Base-by-base conservation (phyloP, 768 basidiomycete genomes). In the Sarcodon aspratus region DNA sequence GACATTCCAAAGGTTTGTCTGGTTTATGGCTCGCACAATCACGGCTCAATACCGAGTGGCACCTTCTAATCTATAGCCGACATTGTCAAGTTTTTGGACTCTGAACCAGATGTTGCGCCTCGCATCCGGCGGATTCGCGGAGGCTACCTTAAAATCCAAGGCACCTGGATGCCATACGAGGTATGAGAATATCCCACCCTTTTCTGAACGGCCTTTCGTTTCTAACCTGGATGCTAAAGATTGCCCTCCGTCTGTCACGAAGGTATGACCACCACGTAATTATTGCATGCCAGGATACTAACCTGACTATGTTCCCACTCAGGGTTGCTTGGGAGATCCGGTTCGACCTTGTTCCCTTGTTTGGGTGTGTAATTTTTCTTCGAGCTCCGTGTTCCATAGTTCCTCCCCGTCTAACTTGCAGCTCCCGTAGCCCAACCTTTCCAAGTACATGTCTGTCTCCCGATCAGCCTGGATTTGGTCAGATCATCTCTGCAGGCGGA, bases 91-190 rank as follows among this genome's bases (percentile, higher is more conserved):
- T 91, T 93, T 78, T 79, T 93, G 57, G 90, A 93, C 68, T 87
- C 85, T 3, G 87, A 91, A 57, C 90, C 90, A 47, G 88, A 91
- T 67, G 71, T 93, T 35, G 87, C 86, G 27, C 73, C 80, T 33
- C 78, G 85, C 55, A 80, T 91, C 59, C 81, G 89, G 50, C 76
- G 88, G 51, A 88, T 93, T 33, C 79, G 87, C 43, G 89, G 87
- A 49, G 86, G 88, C 46, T 89, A 88, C 67, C 76, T 93, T 51
- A 91, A 92, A 69, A 91, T 93, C 40, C 90, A 93, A 60, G 90
- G 90, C 33, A 91, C 90, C 17, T 93, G 90, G 90, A 86, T 92
- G 81, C 89, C 89, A 33, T 92, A 85, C 65, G 89, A 88, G 72
- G 84, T 85, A 55, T 52, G 74, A 61, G 37, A 36, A 33, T 33